phyloP scores from a whole-genome alignment of 768 basidiomycete species.

The Tulasnella sp. region DNA sequence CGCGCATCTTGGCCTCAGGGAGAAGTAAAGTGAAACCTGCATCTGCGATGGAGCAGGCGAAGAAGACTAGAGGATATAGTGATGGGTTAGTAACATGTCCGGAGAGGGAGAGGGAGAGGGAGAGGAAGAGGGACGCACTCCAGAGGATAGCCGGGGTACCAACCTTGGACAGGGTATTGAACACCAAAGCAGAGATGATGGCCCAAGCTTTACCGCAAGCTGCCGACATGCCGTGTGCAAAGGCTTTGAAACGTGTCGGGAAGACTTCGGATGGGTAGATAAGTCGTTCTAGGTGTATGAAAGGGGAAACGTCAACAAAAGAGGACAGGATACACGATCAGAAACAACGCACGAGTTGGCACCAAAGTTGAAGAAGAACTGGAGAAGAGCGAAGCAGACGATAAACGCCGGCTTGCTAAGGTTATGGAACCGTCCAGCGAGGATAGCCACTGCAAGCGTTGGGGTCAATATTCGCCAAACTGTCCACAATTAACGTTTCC shows the following conservation, averaged over 20 bases:
- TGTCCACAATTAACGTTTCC: neutral
- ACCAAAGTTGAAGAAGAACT: constrained; percentile 81
- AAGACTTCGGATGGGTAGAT: constrained; percentile 73
- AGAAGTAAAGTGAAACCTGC: constrained; percentile 37
- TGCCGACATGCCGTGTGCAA: constrained; percentile 67
- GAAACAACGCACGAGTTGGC: constrained; percentile 51
- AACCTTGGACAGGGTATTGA: constrained; percentile 55
- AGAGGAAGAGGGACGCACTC: constrained; percentile 51
- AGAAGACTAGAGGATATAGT: constrained; percentile 22
- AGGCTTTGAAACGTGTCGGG: constrained; percentile 65
- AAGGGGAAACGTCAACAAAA: constrained; percentile 57
- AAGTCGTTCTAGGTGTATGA: constrained; percentile 37
- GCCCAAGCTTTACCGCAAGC: constrained; percentile 69
- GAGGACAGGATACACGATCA: constrained; percentile 49
- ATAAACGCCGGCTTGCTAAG: constrained; percentile 56
- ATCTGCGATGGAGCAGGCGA: neutral
- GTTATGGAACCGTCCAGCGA: constrained; percentile 55
- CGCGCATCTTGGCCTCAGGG: constrained; percentile 45
- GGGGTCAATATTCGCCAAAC: neutral
- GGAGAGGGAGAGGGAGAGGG: neutral
- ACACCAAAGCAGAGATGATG: constrained; percentile 65
- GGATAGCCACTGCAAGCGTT: constrained; percentile 45
- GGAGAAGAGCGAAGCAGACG: constrained; percentile 59
- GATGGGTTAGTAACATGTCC: neutral
- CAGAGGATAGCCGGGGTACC: constrained; percentile 64